These are phyloP conservation scores for Boletales sp. DNA, from an alignment of 768 basidiomycete species.

Conservation along the genomic window DNA sequence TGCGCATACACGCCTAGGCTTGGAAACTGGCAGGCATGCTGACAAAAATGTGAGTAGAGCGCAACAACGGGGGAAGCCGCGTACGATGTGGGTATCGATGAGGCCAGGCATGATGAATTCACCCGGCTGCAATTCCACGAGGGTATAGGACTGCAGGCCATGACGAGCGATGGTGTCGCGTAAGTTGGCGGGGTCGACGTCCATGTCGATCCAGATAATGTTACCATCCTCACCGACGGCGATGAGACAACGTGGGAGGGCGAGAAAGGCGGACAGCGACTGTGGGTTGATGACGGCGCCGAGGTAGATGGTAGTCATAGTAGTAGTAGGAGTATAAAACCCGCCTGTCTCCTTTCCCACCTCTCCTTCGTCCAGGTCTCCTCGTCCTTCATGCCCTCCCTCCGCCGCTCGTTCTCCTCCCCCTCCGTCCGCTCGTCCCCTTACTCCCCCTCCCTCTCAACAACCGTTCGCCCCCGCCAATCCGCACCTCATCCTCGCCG, in stretches of 20 bases:
- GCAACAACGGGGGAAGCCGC: constrained; percentile 18
- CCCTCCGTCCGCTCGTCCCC: constrained; percentile 68
- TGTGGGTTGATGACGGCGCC: constrained; percentile 57
- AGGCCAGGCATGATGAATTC: constrained; percentile 85
- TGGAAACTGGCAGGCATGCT: constrained; percentile 42
- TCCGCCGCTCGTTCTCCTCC: constrained; percentile 73
- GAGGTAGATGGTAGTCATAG: constrained; percentile 42
- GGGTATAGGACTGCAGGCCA: constrained; percentile 34
- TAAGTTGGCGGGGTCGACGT: constrained; percentile 47
- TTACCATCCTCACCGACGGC: constrained; percentile 47
- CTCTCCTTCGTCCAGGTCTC: constrained; percentile 16
- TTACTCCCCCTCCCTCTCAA: constrained; percentile 43
- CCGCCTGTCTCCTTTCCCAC: constrained; percentile 32
- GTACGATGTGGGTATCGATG: constrained; percentile 87
- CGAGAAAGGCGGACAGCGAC: constrained; percentile 39
- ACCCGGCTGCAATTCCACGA: constrained; percentile 44
- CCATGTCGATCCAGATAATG: constrained; percentile 69
- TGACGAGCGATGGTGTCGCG: constrained; percentile 49
- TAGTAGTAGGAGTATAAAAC: constrained; percentile 44
- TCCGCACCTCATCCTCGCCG: constrained; percentile 43
- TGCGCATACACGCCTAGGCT: constrained; percentile 35
- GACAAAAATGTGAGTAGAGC: not conserved
- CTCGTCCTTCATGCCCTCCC: constrained; percentile 55
- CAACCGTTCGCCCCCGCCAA: constrained; percentile 40
- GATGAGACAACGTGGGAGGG: constrained; percentile 53